Percentiles rank a stretch among this genome's conserved stretches.
Evolutionary conservation across 805 yeast genomes (phyloP).

Genomic region (Kregervanrija pseudodelftensis): DNA sequence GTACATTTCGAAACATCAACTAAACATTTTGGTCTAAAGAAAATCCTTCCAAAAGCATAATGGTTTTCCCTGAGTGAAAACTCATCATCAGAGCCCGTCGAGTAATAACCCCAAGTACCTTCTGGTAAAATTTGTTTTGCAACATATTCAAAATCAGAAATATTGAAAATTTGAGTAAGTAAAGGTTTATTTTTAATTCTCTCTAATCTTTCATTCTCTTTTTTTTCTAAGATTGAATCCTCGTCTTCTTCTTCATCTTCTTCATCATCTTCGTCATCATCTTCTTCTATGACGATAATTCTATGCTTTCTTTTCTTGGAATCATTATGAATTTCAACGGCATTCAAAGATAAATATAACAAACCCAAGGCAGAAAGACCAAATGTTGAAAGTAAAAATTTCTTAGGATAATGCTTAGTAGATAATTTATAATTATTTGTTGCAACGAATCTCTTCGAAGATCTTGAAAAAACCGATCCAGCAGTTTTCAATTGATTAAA

Average conservation of each 20-base stretch:
- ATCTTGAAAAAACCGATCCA: too few relatives aligned
- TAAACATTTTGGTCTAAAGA: slow-evolving; percentile 75
- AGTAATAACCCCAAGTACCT: slow-evolving; percentile 83
- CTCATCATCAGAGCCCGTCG: slow-evolving; percentile 90
- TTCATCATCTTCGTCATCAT: slow-evolving; percentile 20
- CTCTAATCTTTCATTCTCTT: slow-evolving; percentile 35
- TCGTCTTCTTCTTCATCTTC: slow-evolving; percentile 20
- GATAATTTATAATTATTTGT: too few relatives aligned
- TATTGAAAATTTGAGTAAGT: slow-evolving; percentile 58
- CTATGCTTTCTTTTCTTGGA: slow-evolving; percentile 6
- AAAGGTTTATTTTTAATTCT: slow-evolving; percentile 50
- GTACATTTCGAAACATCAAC: slow-evolving; percentile 68
- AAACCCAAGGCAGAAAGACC: slow-evolving; percentile 1
- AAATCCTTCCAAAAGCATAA: slow-evolving; percentile 75
- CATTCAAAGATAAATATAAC: not conserved
- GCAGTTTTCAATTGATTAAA: too few relatives aligned
- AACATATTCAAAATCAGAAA: slow-evolving; percentile 80
- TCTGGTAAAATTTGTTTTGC: slow-evolving; percentile 70
- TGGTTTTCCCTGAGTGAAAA: slow-evolving; percentile 83
- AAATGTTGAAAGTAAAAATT: not conserved
- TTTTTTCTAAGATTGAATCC: slow-evolving; percentile 21
- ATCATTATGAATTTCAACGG: slow-evolving; percentile 5
- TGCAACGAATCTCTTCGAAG: too few relatives aligned
- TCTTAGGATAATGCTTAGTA: too few relatives aligned
- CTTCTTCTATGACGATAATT: slow-evolving; percentile 18